Evolutionary conservation across 139 green algal genomes (phyloP), one percentile per base, ranked within the genome.

Genomic region (Coelastrella sp.): DNA sequence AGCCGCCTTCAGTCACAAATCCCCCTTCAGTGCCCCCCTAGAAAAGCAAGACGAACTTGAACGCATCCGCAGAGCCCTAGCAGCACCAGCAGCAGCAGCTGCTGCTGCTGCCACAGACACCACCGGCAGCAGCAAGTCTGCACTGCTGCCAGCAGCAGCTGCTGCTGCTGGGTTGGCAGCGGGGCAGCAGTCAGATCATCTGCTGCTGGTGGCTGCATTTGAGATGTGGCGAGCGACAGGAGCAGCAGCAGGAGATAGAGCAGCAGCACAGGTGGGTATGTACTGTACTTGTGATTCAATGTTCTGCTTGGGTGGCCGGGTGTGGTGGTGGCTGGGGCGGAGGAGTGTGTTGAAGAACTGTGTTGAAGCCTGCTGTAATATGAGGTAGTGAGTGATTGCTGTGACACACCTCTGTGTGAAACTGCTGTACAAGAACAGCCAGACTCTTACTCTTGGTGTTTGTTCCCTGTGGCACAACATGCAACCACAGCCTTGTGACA

Each of bases 151-250:
- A 98, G 89, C 92, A 99, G 78, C 93, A 97, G 20, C 93, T 97
- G 16, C 85, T 71, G 73, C 81, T 68, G 58, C 77, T 19, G 71
- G 19, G 22, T 87, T 99, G 6, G 97, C 98, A 0, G 92, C 94
- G 5, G 97, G 97, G 20, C 96, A 99, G 93, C 96, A 99, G 94
- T 97, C 92, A 5, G 98, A 99, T 92, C 98, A 99, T 90, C 92
- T 99, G 79, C 93, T 98, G 19, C 93, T 98, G 92, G 96, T 95
- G 10, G 97, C 97, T n/a, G 98, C 95, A 16, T 97, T 97, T 78
- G 89, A 97, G 59, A 91, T 92, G n/a, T 99, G 96, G 97, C 57
- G 89, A 84, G 86, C 78, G 7, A 79, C 78, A 54, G 59, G 20
- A 56, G 73, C 66, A 56, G 76, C 64, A 75, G 79, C 74, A 22